A percentile compares a stretch with the other conserved stretches of the same genome.
phyloP scores from a whole-genome alignment of 345 rosid genomes.

The Aegle marmelos region DNA sequence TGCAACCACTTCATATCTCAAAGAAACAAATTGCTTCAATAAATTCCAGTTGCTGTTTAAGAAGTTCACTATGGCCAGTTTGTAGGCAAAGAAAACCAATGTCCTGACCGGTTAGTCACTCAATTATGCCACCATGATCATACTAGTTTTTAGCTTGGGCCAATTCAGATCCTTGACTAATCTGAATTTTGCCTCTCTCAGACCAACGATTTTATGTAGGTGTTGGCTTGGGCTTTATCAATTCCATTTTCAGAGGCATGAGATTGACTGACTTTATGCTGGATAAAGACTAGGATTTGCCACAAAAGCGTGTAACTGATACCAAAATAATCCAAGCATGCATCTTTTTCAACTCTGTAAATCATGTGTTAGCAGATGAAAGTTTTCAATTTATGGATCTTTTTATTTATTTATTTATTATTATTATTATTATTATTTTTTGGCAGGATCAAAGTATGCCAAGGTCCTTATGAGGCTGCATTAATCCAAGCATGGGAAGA shows the following conservation, averaged over 20 bases:
- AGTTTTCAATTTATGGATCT: background rate
- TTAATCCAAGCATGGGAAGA: slow-evolving; percentile 87
- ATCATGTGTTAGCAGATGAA: background rate
- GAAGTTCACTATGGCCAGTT: background rate
- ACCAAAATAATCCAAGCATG: background rate
- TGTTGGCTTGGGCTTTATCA: background rate
- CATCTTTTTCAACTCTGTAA: background rate
- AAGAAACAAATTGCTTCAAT: slow-evolving; percentile 3
- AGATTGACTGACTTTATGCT: slow-evolving; percentile 2
- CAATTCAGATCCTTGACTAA: background rate
- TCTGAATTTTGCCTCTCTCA: background rate
- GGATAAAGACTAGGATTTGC: background rate
- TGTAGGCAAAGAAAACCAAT: background rate
- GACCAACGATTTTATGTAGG: background rate
- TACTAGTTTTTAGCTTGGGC: background rate
- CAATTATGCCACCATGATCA: background rate
- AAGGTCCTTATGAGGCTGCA: slow-evolving; percentile 70
- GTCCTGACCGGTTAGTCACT: background rate
- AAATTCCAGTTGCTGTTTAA: background rate
- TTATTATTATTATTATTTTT: too few relatives aligned
- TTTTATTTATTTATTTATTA: too few relatives aligned
- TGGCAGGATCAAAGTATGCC: slow-evolving; percentile 77
- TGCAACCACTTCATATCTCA: slow-evolving; percentile 1
- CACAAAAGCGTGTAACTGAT: background rate
- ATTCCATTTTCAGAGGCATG: background rate